Base-by-base conservation (phyloP, 225 moss, liverwort and hornwort genomes). In the Sphagnum contortum region DNA sequence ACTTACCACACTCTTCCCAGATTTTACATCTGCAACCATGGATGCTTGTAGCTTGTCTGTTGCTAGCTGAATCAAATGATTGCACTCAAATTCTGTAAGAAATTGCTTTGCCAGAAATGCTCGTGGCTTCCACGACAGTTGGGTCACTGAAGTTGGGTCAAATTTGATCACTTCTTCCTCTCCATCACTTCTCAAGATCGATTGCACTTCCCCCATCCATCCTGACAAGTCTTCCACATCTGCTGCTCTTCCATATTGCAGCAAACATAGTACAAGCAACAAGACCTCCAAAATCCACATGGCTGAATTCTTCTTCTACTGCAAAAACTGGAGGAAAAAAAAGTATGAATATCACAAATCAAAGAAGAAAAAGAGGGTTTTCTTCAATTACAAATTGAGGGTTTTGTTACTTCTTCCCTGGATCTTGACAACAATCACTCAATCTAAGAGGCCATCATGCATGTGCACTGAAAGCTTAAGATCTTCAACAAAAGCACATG, bases 11-110 rank as follows among this genome's bases (percentile, higher is more conserved):
- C 98, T 98, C 72, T 98, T 93, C 12, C 98, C 98, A 29, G 98
- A 98, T 48, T 98, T 87, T 51, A 93, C 93, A 61, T 98, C 98
- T 8, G 93, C 93, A 62, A 98, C 96, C 96, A 98, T 93, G 6
- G 98, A 98, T 68, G 89, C 90, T 81, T 91, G 87, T 8, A 98
- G 81, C 77, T 93, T 98, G 63, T 93, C 80, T 73, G 71, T 89
- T 2, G 93, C 89, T 66, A 98, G 77, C 70, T 64, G 59, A 61
- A 93, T 84, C 72, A 98, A 69, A 63, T 98, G 98, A n/a, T 91
- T 89, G 55, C 98, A 98, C 74, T 98, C 98, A 12, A 83, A 83
- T 65, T 89, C 82, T 13, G 91, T 87, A 69, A 98, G 76, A 55
- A 98, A 98, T 12, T 64, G 72, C 70, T 89, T 91, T 71, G 93